Evolutionary conservation across 108 stramenopile genomes (phyloP).

Genomic region (Craspedostauros australis): DNA sequence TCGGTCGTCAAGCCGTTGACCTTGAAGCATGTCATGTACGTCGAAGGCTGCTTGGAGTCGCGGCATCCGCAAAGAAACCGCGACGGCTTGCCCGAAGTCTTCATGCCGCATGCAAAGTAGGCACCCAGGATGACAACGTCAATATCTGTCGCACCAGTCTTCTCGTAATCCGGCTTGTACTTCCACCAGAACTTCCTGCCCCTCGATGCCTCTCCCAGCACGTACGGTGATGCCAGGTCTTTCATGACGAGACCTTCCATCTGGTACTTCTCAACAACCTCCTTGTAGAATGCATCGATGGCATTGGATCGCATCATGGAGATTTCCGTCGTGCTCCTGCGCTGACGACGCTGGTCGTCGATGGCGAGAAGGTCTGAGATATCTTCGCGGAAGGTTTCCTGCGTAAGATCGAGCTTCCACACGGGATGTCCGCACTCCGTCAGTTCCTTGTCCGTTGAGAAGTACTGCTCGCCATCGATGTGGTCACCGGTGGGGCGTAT

Average conservation of each 20-base stretch:
- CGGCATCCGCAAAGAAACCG: slow-evolving; percentile 58
- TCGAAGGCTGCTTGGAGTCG: slow-evolving; percentile 39
- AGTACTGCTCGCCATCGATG: slow-evolving; percentile 53
- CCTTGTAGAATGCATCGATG: slow-evolving; percentile 48
- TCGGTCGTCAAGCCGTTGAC: slow-evolving; percentile 39
- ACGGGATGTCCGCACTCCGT: slow-evolving; percentile 27
- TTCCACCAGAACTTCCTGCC: slow-evolving; percentile 70
- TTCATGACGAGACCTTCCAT: slow-evolving; percentile 79
- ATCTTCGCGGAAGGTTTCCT: slow-evolving; percentile 5
- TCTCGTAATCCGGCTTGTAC: slow-evolving; percentile 54
- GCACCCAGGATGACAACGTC: slow-evolving; percentile 57
- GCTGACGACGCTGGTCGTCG: slow-evolving; percentile 21
- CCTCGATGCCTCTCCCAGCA: slow-evolving; percentile 44
- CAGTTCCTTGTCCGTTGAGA: slow-evolving; percentile 22
- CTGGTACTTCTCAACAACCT: slow-evolving; percentile 54
- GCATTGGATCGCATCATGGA: slow-evolving; percentile 46
- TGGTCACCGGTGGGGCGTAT: slow-evolving; percentile 64
- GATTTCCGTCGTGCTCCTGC: slow-evolving; percentile 34
- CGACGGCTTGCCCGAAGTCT: slow-evolving; percentile 34
- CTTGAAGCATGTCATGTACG: slow-evolving; percentile 52
- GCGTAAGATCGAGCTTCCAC: slow-evolving; percentile 50
- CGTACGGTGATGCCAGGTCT: slow-evolving; percentile 68
- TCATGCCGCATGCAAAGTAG: slow-evolving; percentile 40
- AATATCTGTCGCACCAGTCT: slow-evolving; percentile 43
- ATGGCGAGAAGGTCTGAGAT: slow-evolving; percentile 6